Percentiles rank a stretch among this genome's conserved stretches.
phyloP scores from a whole-genome alignment of 306 rosid genomes.

The Biancaea sappan region DNA sequence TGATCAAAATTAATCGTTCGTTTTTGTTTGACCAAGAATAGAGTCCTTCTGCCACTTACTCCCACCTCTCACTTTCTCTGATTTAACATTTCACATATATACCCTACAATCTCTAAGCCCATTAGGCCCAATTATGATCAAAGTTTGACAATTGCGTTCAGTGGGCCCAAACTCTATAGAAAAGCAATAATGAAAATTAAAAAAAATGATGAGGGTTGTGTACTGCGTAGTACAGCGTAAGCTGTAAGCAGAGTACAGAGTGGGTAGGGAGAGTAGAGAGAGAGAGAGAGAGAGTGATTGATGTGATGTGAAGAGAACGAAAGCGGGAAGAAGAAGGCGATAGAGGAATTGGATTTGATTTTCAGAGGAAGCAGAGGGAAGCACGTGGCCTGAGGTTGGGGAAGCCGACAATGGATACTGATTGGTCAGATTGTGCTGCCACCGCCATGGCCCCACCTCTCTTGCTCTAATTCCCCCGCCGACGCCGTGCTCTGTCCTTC shows the following conservation, averaged over 20 bases:
- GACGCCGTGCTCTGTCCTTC: not conserved
- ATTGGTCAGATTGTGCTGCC: conserved; percentile 25
- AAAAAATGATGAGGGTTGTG: not conserved
- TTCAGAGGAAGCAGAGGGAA: not conserved
- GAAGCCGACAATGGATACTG: conserved; percentile 49
- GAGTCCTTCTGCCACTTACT: too few relatives aligned
- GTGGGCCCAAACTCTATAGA: not conserved
- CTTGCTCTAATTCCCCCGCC: conserved; percentile 18
- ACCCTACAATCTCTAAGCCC: not conserved
- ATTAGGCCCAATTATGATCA: not conserved
- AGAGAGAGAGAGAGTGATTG: not conserved
- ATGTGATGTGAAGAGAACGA: not conserved
- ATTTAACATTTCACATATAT: too few relatives aligned
- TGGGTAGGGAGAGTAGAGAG: not conserved
- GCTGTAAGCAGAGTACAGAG: not conserved
- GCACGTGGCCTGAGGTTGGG: conserved; percentile 33
- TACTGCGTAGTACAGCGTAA: not conserved
- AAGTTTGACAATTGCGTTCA: not conserved
- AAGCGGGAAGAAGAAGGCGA: not conserved
- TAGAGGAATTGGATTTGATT: not conserved
- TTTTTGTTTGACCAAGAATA: too few relatives aligned
- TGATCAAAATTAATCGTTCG: too few relatives aligned
- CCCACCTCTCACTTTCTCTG: too few relatives aligned
- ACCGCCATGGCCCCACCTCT: conserved; percentile 27
- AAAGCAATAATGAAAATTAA: conserved; percentile 15